Evolutionary conservation across 1,284 basidiomycete species (phyloP).

Genomic region (Leccinum fuscescens): DNA sequence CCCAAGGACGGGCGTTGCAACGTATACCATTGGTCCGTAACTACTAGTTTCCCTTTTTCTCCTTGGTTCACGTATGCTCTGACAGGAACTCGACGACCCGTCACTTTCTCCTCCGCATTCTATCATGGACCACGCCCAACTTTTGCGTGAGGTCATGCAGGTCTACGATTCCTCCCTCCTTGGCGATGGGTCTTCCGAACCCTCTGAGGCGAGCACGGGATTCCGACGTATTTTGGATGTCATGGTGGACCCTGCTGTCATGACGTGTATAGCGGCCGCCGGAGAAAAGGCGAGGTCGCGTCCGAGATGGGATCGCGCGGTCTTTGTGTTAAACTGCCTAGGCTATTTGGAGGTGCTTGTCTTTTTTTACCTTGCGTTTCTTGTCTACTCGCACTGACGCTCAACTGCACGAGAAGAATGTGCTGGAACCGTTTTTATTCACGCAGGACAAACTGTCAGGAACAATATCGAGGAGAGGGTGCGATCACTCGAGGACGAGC

Average conservation of each 20-base stretch:
- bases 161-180: conserved; percentile 85
- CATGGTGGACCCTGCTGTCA: conserved; percentile 80
- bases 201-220: conserved; percentile 12
- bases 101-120: conserved; percentile 75
- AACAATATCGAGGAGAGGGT: conserved; percentile 65
- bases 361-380: background rate
- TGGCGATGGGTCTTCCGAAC: conserved; percentile 43
- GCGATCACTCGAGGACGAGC: conserved; percentile 70
- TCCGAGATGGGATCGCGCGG: conserved; percentile 72
- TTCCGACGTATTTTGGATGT: conserved; percentile 72
- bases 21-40: conserved; percentile 67
- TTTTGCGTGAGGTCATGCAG: conserved; percentile 83
- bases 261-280: conserved; percentile 69
- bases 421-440: conserved; percentile 73
- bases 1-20: conserved; percentile 74
- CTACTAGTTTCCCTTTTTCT: background rate
- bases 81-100: conserved; percentile 71
- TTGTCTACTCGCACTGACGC: background rate
- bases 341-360: conserved; percentile 67
- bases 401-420: conserved; percentile 44
- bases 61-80: background rate
- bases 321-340: conserved; percentile 85
- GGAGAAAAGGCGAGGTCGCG: conserved; percentile 60
- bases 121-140: conserved; percentile 79
- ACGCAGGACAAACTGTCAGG: conserved; percentile 68